Base-by-base conservation (phyloP, 2,329 filamentous ascomycete species). In the Penicillium brasilianum region DNA sequence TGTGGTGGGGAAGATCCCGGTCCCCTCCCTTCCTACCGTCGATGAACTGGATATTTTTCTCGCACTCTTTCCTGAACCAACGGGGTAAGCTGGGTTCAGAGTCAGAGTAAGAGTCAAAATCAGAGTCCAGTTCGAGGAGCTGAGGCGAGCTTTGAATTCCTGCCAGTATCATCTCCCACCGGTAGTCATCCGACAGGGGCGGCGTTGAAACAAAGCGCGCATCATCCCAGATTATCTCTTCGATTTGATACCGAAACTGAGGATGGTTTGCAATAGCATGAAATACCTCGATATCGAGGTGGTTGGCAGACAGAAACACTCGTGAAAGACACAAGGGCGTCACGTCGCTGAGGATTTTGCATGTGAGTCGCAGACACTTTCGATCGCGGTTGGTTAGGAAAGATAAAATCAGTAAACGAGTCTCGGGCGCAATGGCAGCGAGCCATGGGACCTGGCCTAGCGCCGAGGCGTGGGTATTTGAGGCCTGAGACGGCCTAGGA, bases 301-400 rank as follows among this genome's bases (percentile, higher is more conserved):
- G 72, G 50, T 77, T 80, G 2, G 78, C 71, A 9, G 76, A 79
- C 6, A 82, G 61, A 53, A 78, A 81, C 3, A 79, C 73, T 18
- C 76, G 72, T 39, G 71, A 60, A 18, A 78, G 66, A 20, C 70
- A 71, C 14, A 78, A 62, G 11, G 20, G 56, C 9, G 51, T 56
- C 9, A 18, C 6, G 6, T 28, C 43, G 10, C 36, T 30, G n/a
- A 72, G 49, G 9, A 32, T 49, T 18, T 34, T 62, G 52, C 64
- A 67, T 22, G 69, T 64, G 9, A 72, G 59, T n/a, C 72, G 71
- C 2, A 73, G 56, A 13, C 43, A 64, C 46, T 74, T 73, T 39
- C 70, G 64, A 28, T 69, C 67, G 18, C 59, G 46, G 55, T 73
- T 73, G 1, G 66, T 25, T 14, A 73, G 56, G 34, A 25, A 53